Conservation (phyloP, 129 eudicot genomes). For the Lactuca sativa region DNA sequence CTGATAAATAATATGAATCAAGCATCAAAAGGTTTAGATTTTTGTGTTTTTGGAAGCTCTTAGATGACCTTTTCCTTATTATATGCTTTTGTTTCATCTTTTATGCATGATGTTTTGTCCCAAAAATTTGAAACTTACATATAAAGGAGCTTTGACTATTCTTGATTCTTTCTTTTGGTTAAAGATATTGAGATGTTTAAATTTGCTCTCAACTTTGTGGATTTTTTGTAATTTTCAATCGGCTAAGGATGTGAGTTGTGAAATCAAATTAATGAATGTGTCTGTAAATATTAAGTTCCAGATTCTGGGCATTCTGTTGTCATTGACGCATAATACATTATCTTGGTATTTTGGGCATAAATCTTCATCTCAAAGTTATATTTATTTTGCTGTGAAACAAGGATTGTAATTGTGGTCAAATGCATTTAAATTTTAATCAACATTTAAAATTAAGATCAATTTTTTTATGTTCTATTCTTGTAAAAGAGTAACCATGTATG, state of each 20-base stretch:
- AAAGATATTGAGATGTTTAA: too few species aligned
- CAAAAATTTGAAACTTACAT: neutral
- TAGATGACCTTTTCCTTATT: neutral
- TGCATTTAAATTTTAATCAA: too few species aligned
- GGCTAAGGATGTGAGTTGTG: too few species aligned
- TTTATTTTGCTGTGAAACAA: neutral
- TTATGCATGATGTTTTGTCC: conserved; percentile 1
- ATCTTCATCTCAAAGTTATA: neutral
- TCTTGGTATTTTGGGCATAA: neutral
- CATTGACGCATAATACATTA: too few species aligned
- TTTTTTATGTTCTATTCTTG: neutral
- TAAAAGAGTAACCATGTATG: neutral
- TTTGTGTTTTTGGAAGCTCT: conserved; percentile 1
- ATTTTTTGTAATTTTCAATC: too few species aligned
- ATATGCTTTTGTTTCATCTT: neutral
- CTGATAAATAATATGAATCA: conserved; percentile 7
- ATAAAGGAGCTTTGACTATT: neutral
- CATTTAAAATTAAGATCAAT: neutral
- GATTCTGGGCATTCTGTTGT: too few species aligned
- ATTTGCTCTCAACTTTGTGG: too few species aligned
- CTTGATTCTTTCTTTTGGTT: too few species aligned
- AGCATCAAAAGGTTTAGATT: neutral
- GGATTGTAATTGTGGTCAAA: too few species aligned
- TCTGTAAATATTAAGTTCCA: too few species aligned
- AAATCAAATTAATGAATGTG: too few species aligned